phyloP scores from a whole-genome alignment of 106 monocot species.

The Narthecium ossifragum region DNA sequence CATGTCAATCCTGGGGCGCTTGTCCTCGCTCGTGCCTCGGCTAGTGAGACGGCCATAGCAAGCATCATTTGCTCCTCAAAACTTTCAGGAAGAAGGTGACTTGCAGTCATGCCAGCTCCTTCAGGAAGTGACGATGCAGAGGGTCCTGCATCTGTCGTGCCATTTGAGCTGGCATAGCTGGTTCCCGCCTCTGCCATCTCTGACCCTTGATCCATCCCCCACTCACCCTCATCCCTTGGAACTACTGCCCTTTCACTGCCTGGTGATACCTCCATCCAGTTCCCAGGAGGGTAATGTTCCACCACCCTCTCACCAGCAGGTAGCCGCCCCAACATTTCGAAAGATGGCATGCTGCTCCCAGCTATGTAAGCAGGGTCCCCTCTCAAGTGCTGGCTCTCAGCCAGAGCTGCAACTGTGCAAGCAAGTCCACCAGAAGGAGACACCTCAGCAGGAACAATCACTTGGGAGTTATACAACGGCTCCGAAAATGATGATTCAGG shows the following conservation, averaged over 20 bases:
- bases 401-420: conserved; percentile 43
- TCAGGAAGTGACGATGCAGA: background rate
- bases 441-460: conserved; percentile 13
- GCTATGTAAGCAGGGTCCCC: background rate
- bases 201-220: conserved; percentile 31
- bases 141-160: conserved; percentile 8
- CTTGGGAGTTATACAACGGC: conserved; percentile 4
- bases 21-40: conserved; percentile 50
- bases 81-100: conserved; percentile 49
- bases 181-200: conserved; percentile 31
- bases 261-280: conserved; percentile 36
- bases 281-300: conserved; percentile 4
- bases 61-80: conserved; percentile 95
- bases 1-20: conserved; percentile 32
- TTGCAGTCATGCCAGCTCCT: conserved; percentile 5
- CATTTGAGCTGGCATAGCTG: conserved; percentile 30
- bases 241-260: conserved; percentile 1
- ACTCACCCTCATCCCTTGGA: conserved; percentile 16
- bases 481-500: conserved; percentile 11
- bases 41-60: conserved; percentile 80
- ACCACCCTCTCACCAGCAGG: conserved; percentile 9
- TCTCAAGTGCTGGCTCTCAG: conserved; percentile 38
- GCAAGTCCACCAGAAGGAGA: conserved; percentile 43
- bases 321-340: conserved; percentile 7
- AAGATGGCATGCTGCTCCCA: background rate